phyloP scores from a whole-genome alignment of 495 filamentous ascomycete genomes.

The Penicillium daleae region DNA sequence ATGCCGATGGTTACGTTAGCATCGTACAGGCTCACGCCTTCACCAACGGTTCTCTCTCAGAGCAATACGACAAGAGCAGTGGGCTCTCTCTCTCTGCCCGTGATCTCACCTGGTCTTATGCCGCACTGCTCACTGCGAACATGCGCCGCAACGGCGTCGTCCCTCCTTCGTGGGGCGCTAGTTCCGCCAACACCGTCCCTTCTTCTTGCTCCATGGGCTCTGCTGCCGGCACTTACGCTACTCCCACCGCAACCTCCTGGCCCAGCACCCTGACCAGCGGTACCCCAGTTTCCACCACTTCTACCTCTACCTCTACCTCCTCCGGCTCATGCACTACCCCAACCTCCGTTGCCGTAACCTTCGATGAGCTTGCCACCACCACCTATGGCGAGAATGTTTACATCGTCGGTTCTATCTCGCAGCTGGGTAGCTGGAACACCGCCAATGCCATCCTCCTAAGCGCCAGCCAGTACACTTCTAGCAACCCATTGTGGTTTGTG shows the following conservation, averaged over 20 bases:
- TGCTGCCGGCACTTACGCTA: slow-evolving; percentile 61
- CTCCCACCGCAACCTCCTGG: slow-evolving; percentile 58
- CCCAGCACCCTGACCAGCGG: slow-evolving; percentile 54
- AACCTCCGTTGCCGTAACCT: slow-evolving; percentile 59
- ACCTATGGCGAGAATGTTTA: slow-evolving; percentile 61
- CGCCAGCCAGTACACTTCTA: slow-evolving; percentile 55
- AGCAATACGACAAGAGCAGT: slow-evolving; percentile 59
- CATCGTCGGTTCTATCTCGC: slow-evolving; percentile 56
- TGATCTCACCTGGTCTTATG: slow-evolving; percentile 59
- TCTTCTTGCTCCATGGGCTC: slow-evolving; percentile 55
- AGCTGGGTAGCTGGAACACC: slow-evolving; percentile 62
- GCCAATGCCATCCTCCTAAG: slow-evolving; percentile 53
- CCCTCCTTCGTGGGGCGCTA: slow-evolving; percentile 60
- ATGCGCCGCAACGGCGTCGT: slow-evolving; percentile 52
- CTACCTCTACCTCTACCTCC: slow-evolving; percentile 38
- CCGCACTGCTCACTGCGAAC: slow-evolving; percentile 53
- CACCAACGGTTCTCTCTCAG: slow-evolving; percentile 58
- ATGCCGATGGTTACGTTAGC: slow-evolving; percentile 66
- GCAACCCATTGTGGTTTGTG: slow-evolving; percentile 61
- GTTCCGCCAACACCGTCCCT: slow-evolving; percentile 55
- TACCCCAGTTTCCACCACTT: slow-evolving; percentile 22
- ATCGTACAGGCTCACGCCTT: slow-evolving; percentile 52
- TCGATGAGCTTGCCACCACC: slow-evolving; percentile 59
- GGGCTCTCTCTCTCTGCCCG: slow-evolving; percentile 58
- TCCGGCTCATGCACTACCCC: slow-evolving; percentile 45